Evolutionary conservation across 2,329 filamentous ascomycete genomes (phyloP), one percentile per base, ranked within the genome.

Genomic region (Ophiostoma sp.): DNA sequence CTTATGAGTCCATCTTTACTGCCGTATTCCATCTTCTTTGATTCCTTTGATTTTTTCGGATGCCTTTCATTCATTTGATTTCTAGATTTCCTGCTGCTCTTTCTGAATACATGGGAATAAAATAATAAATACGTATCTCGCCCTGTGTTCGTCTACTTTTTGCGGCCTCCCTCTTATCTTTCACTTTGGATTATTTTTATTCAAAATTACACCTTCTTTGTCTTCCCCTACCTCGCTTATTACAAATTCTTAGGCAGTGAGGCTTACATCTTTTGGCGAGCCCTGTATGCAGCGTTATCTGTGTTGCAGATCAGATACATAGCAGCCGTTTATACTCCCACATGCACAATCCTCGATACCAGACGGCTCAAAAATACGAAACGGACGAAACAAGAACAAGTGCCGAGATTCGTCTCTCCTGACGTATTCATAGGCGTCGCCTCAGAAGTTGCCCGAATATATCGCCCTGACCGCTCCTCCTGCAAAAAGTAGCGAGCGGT

Each of bases 241-340:
- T 18, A 8, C 18, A 9, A 4, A 27, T 27, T 27, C 27, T 27
- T 27, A 27, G 27, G 27, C 27, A 27, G 27, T 27, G 5, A 55
- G n/a, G 49, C 9, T 18, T 55, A n/a, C 49, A 55, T 55, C 49
- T 18, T 55, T 55, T 55, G n/a, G 49, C 49, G 49, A 55, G 49
- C 7, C 16, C n/a, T 16, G 6, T 3, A 55, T 18, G 49, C 49
- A 55, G 27, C 27, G 27, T 2, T 27, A 27, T 27, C 27, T 27
- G 27, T 36, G 18, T 55, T 55, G 49, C 49, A 55, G 18, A 55
- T 27, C 18, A 55, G n/a, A 55, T n/a, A 9, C 49, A 9, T 45
- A 1, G 42, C 4, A 45, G 42, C 42, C 42, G 42, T 45, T 45
- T 12, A 45, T 45, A 12, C n/a, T 27, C 6, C 27, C 7, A 36